These are phyloP conservation scores for Ophiocordyceps camponoti-saundersi DNA, from an alignment of 2,329 filamentous ascomycete species.

Conservation along the genomic window DNA sequence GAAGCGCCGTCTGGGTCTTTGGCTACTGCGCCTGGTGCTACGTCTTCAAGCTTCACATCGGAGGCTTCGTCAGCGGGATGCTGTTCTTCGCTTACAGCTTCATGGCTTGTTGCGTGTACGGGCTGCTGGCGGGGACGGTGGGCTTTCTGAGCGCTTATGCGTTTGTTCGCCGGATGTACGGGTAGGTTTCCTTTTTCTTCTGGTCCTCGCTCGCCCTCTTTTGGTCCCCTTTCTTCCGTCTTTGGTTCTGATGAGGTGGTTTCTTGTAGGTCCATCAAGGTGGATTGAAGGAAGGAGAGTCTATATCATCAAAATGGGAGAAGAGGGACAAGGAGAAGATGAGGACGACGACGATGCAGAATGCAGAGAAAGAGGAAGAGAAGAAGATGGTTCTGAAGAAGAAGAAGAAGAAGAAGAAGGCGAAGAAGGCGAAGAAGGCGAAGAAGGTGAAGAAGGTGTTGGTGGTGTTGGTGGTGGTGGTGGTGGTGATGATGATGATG, in stretches of 20 bases:
- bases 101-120: conserved; percentile 67
- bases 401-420: no score
- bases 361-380: no score
- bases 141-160: conserved; percentile 73
- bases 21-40: conserved; percentile 76
- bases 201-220: not conserved
- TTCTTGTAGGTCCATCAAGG: conserved; percentile 29
- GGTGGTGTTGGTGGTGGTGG: no score
- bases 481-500: no score
- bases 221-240: not conserved
- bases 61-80: conserved; percentile 60
- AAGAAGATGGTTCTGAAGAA: no score
- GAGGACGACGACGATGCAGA: not conserved
- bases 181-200: conserved; percentile 31
- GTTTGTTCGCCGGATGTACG: conserved; percentile 72
- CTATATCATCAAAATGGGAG: not conserved
- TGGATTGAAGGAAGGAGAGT: conserved; percentile 16
- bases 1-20: conserved; percentile 68
- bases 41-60: conserved; percentile 61
- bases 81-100: conserved; percentile 78
- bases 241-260: no score
- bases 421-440: no score
- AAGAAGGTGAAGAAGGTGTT: no score
- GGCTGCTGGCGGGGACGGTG: conserved; percentile 64
- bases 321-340: not conserved